Percentiles rank a stretch among this genome's conserved stretches.
phyloP scores from a whole-genome alignment of 148 eudicot species.

The Simmondsia chinensis region DNA sequence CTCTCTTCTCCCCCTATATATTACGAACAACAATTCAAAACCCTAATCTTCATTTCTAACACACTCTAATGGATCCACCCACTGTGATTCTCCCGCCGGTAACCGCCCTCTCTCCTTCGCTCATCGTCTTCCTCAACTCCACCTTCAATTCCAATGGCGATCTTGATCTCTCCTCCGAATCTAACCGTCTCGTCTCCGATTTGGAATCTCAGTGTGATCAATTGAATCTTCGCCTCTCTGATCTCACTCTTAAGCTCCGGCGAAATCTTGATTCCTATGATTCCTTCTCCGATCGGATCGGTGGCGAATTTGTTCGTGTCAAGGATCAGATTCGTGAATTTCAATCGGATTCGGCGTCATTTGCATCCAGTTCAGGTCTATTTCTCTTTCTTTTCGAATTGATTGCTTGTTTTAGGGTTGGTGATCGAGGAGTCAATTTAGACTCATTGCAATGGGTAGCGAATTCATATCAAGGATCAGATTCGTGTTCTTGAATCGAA shows the following conservation, averaged over 20 bases:
- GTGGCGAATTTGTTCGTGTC: constrained; percentile 16
- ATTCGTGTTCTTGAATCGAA: constrained; percentile 27
- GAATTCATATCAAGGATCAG: constrained; percentile 7
- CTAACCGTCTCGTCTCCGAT: constrained; percentile 33
- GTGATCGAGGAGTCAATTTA: neutral
- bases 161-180: constrained; percentile 35
- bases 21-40: too few relatives aligned
- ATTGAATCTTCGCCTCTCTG: constrained; percentile 37
- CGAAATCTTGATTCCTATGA: constrained; percentile 31
- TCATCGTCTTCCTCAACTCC: constrained; percentile 40
- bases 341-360: constrained; percentile 20
- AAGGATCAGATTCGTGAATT: constrained; percentile 23
- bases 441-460: constrained; percentile 4
- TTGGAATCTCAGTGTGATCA: constrained; percentile 42
- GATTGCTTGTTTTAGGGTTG: neutral
- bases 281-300: constrained; percentile 36
- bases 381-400: neutral
- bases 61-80: too few relatives aligned
- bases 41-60: too few relatives aligned
- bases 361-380: constrained; percentile 20
- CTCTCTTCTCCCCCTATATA: too few relatives aligned
- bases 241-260: constrained; percentile 38
- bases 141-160: constrained; percentile 28
- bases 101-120: constrained; percentile 43
- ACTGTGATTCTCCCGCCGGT: constrained; percentile 30